These are phyloP conservation scores for Verticillium nonalfalfae DNA, from an alignment of 2,329 filamentous ascomycete species.

Conservation along the genomic window DNA sequence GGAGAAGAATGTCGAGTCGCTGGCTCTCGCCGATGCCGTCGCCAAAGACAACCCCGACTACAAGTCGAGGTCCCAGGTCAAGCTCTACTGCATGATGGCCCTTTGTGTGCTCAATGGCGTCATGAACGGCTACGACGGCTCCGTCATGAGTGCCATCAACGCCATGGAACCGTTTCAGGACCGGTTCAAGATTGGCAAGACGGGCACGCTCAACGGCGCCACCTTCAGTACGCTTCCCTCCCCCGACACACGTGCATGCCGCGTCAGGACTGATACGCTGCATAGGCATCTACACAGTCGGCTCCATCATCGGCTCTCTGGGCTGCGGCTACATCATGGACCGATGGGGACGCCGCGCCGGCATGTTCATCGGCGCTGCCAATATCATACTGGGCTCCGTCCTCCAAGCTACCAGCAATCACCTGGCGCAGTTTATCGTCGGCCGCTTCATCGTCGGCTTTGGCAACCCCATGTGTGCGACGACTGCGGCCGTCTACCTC, in stretches of 20 bases:
- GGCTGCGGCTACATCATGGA: constrained; percentile 14
- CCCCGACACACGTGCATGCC: not conserved
- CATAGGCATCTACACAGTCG: constrained; percentile 12
- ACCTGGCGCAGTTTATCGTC: constrained; percentile 12
- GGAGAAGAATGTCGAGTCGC: constrained; percentile 10
- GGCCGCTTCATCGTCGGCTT: constrained; percentile 11
- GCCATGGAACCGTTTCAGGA: constrained; percentile 12
- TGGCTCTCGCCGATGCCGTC: constrained; percentile 13
- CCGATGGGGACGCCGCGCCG: constrained; percentile 10
- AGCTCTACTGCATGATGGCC: constrained; percentile 13
- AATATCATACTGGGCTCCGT: constrained; percentile 11
- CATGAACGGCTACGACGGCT: constrained; percentile 11
- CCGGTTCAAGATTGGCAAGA: constrained; percentile 10
- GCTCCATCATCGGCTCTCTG: constrained; percentile 9
- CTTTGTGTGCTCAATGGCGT: constrained; percentile 11
- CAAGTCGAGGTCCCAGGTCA: constrained; percentile 7
- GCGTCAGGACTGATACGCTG: not conserved
- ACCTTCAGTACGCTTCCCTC: not conserved
- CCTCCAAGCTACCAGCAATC: constrained; percentile 10
- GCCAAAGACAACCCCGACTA: constrained; percentile 13
- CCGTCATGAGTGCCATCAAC: constrained; percentile 13
- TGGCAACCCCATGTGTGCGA: constrained; percentile 10
- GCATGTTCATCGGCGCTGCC: constrained; percentile 11
- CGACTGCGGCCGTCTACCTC: constrained; percentile 11
- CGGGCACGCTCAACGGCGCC: constrained; percentile 8